Conservation (phyloP, 768 basidiomycete species). For the Chiua virens region DNA sequence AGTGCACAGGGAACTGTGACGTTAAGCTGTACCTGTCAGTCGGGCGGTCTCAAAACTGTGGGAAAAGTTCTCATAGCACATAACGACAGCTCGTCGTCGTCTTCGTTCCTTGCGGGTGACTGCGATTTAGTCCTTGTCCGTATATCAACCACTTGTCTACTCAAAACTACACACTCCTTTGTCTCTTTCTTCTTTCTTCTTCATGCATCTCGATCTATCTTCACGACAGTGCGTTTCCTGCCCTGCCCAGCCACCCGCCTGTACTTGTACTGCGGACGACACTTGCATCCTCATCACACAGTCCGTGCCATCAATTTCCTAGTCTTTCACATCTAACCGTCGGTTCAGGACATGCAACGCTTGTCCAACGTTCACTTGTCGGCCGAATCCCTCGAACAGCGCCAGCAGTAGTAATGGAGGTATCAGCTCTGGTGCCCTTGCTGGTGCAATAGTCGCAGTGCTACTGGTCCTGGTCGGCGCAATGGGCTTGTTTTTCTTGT, state of each 20-base stretch:
- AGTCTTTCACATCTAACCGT: conserved; percentile 4
- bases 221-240: conserved; percentile 54
- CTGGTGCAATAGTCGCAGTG: conserved; percentile 68
- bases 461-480: conserved; percentile 58
- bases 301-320: conserved; percentile 37
- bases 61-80: background rate
- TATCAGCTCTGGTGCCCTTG: conserved; percentile 68
- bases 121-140: conserved; percentile 22
- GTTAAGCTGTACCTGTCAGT: too few species aligned
- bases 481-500: conserved; percentile 56
- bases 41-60: background rate
- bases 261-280: conserved; percentile 55
- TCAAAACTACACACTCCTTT: conserved; percentile 37
- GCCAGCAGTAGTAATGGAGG: conserved; percentile 36
- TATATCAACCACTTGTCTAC: conserved; percentile 16
- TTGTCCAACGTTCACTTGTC: conserved; percentile 57
- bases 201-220: conserved; percentile 38
- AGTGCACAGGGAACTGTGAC: too few species aligned
- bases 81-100: conserved; percentile 4
- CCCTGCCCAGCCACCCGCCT: conserved; percentile 44
- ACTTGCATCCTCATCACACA: conserved; percentile 60
- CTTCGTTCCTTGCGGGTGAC: conserved; percentile 19
- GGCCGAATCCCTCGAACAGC: conserved; percentile 28
- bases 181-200: conserved; percentile 16
- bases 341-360: conserved; percentile 52